Conservation (phyloP, 345 rosid genomes). For the Hypericum perforatum region DNA sequence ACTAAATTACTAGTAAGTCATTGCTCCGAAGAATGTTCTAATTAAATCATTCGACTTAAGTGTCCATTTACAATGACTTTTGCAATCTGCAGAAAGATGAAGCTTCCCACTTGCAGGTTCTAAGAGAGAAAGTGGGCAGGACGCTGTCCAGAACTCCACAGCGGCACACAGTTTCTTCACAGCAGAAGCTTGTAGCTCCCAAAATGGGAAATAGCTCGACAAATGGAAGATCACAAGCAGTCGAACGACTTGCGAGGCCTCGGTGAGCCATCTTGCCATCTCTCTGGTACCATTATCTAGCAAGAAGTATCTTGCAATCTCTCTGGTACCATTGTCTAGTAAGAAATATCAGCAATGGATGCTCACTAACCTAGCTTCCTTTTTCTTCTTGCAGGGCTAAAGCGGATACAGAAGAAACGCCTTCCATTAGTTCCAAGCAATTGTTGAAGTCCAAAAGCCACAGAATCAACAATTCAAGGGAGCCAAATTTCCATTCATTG, state of each 20-base stretch:
- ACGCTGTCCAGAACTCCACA: conserved; percentile 16
- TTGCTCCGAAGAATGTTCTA: not conserved
- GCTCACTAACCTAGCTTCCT: no score
- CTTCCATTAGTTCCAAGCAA: conserved; percentile 18
- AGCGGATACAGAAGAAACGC: conserved; percentile 7
- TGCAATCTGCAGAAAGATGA: conserved; percentile 15
- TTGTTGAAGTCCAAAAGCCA: conserved; percentile 32
- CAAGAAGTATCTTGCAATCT: no score
- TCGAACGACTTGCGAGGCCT: conserved; percentile 20
- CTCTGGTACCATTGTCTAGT: not conserved
- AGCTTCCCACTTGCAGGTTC: conserved; percentile 12
- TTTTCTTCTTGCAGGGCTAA: no score
- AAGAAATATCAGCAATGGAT: no score
- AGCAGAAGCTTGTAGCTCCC: conserved; percentile 20
- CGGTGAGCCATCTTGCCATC: conserved; percentile 13
- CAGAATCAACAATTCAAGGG: conserved; percentile 38
- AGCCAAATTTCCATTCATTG: conserved; percentile 50
- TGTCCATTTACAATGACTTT: no score
- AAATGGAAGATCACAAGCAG: conserved; percentile 29
- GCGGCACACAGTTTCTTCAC: conserved; percentile 20
- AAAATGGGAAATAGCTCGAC: conserved; percentile 14
- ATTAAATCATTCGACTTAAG: no score
- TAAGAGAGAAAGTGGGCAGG: conserved; percentile 16
- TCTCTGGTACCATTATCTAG: not conserved
- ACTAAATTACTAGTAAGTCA: conserved; percentile 32